Base-by-base conservation (phyloP, 768 basidiomycete species). In the Lactifluus echinatus region DNA sequence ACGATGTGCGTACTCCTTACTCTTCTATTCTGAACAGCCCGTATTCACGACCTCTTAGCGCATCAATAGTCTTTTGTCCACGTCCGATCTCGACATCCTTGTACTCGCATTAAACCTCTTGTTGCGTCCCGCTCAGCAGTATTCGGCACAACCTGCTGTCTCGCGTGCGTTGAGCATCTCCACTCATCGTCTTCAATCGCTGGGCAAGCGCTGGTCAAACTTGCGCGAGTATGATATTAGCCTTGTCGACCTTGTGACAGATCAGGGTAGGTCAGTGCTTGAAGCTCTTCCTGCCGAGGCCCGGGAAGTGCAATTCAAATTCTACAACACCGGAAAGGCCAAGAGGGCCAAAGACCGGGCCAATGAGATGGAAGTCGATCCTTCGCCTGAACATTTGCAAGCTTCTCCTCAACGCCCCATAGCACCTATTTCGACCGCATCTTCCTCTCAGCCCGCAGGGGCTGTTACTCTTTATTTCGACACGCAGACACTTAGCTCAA, bases 71-170 rank as follows among this genome's bases (percentile, higher is more conserved):
- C 76, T 99, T 33, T 77, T 98, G 61, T 84, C 83, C 66, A 89
- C 91, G 7, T 85, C 85, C 26, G 95, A 98, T 73, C 75, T 96
- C 59, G 92, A 96, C 66, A 77, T 98, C 43, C 77, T 98, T 42
- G 81, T 91, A 53, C 74, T 89, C 31, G 79, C 92, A 33, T 76
- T 98, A 57, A 87, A 89, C 63, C 80, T 97, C 45, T 76, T 96
- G 48, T 80, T 97, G 28, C 87, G 96, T 31, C 94, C 95, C 2
- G 85, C 92, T 4, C 94, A 97, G 66, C 94, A 97, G 68, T 98
- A 96, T 69, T 93, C 90, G 8, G 82, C 85, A 14, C 87, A 91
- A 65, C 86, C 88, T 8, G 83, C 90, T 12, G 85, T 94, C 50
- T 86, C 89, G 39, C 82, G 87, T 63, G 83, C 84, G 1, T 78